Evolutionary conservation across 2,329 filamentous ascomycete genomes (phyloP), one percentile per base, ranked within the genome.

Genomic region (Colletotrichum eleusines): DNA sequence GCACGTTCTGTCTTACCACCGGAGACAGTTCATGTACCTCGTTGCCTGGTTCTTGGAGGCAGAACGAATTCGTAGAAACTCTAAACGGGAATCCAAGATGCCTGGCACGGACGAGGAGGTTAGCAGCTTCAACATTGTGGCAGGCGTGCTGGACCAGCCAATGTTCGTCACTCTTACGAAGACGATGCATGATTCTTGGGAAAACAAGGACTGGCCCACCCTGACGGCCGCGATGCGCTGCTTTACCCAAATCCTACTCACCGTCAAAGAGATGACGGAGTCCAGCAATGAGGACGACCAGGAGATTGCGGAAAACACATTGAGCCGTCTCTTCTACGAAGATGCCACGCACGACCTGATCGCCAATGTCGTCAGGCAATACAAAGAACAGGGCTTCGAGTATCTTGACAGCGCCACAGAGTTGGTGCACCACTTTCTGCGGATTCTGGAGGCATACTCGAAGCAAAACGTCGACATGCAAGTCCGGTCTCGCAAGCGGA

Each of bases 271-370:
- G 72, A 98, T 99, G 95, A 86, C 91, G 1, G 90, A 92, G 57
- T 96, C 94, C 1, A 87, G 89, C 0, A 88, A 93, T 38, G 95
- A 98, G 73, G 95, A 98, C n/a, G 94, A 99, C 74, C 92, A 97
- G 77, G 96, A 98, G 76, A 98, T 99, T 78, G 95, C 96, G 0
- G 95, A 99, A 78, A 99, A 99, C 75, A 98, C 97, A 16, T 89
- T 97, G 63, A 97, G 92, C 76, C 93, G 95, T 72, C 94, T 99
- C n/a, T 99, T 99, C 80, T 99, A 99, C 81, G 96, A 99, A 80
- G 94, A 98, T 77, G 89, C 93, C 0, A 98, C 95, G 0, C 95
- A 99, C 77, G 95, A 99, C 72, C 88, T 93, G 31, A 89, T 99
- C 62, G 88, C 95, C 38, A 89, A 90, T 70, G 92, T 98, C 63